Base-by-base conservation (phyloP, 1,139 yeast species). In the Geotrichum reessii region DNA sequence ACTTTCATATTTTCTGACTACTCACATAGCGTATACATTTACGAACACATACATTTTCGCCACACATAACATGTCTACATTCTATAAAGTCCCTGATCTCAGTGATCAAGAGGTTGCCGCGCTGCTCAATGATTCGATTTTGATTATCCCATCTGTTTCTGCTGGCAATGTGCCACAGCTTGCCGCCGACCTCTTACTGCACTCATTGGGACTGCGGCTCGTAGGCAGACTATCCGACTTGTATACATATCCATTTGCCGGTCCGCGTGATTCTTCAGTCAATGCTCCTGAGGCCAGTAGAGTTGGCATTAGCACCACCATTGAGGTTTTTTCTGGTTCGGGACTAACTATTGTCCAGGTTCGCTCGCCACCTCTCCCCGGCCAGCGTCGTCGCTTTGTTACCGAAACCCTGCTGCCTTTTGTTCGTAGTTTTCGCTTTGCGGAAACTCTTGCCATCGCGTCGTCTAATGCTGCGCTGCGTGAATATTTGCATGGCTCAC, bases 121-220 rank as follows among this genome's bases (percentile, higher is more conserved):
- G 17, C 37, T 31, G 11, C 52, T 58, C 11, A 42, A 31, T 12
- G 48, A 47, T 22, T 55, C 62, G 9, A 63, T 71, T 57, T 64
- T 90, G 21, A 69, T 92, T 1, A 60, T 93, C 1, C 98, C 98
- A 0, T 74, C 92, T 0, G 87, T 93, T 0, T 84, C 97, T 2
- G 81, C 90, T 19, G 98, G 96, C 5, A 93, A 92, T 68, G 87
- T 91, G 2, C 96, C 98, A 0, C 99, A 93, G 71, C 75, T 92
- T 57, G 75, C 95, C 0, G 74, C 82, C 5, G 98, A 92, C 71
- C 76, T 92, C 47, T 73, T 93, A 47, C 75, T 91, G 19, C 87
- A 86, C 66, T 84, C 87, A 1, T 74, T 80, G 42, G 77, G 76
- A 1, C 80, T 86, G 59, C 63, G 73, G 56, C 80, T 79, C 53